These are phyloP conservation scores for Trichophyton schoenleinii DNA, from an alignment of 2,329 filamentous ascomycete species.

Conservation along the genomic window DNA sequence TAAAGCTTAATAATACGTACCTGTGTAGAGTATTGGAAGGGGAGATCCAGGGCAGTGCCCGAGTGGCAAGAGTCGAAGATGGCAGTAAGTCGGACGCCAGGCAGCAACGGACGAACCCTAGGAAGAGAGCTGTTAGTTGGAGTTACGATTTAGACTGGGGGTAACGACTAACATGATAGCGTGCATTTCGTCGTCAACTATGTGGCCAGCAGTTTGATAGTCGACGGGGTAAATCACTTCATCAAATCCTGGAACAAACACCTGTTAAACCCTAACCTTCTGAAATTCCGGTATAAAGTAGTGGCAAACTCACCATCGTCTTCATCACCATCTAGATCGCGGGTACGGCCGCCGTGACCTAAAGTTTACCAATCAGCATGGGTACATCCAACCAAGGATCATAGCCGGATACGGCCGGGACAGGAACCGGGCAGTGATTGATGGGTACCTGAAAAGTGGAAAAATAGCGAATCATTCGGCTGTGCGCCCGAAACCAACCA, in stretches of 20 bases:
- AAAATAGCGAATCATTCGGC: slow-evolving; percentile 6
- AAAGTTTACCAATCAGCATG: slow-evolving; percentile 1
- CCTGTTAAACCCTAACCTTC: background rate
- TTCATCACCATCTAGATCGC: slow-evolving; percentile 5
- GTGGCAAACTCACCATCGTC: background rate
- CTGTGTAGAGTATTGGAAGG: slow-evolving; percentile 5
- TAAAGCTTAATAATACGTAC: background rate
- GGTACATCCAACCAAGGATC: background rate
- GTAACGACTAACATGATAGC: slow-evolving; percentile 1
- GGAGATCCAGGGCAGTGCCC: slow-evolving; percentile 3
- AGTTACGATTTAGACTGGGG: no score
- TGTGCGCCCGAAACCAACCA: slow-evolving; percentile 1
- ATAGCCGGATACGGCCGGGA: background rate
- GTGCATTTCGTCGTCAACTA: slow-evolving; percentile 7
- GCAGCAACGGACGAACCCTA: slow-evolving; percentile 1
- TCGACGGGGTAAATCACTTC: slow-evolving; percentile 7
- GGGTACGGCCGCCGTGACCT: slow-evolving; percentile 4
- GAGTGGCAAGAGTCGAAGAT: slow-evolving; percentile 7
- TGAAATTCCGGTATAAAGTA: background rate
- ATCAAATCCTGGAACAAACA: background rate
- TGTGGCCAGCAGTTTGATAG: slow-evolving; percentile 2
- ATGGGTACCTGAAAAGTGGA: slow-evolving; percentile 4
- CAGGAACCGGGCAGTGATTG: background rate
- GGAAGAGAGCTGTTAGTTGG: background rate
- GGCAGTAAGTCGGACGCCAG: slow-evolving; percentile 1